Percentiles rank a stretch among this genome's conserved stretches.
phyloP scores from a whole-genome alignment of 805 yeast species.

The Kuraishia hungarica region DNA sequence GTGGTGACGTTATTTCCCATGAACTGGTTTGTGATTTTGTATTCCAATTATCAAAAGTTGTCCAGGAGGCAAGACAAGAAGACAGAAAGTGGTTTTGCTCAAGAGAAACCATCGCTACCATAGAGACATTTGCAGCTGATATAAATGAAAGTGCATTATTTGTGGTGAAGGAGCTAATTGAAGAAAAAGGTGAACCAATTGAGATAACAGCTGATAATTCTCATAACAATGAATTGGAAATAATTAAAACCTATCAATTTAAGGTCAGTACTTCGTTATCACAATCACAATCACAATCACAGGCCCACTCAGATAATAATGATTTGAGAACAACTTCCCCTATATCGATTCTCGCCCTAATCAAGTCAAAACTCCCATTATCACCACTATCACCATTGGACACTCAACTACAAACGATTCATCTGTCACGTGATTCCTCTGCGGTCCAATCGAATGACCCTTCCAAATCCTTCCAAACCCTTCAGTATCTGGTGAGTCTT shows the following conservation, averaged over 20 bases:
- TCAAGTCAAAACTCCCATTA: conserved; percentile 4
- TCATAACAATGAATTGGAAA: background rate
- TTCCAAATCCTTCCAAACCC: conserved; percentile 33
- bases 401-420: background rate
- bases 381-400: conserved; percentile 5
- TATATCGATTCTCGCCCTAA: background rate
- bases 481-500: conserved; percentile 50
- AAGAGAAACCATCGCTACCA: background rate
- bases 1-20: background rate
- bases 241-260: background rate
- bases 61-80: background rate
- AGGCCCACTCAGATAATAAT: too few species aligned
- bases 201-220: background rate
- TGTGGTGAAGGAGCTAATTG: background rate
- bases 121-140: background rate
- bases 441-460: conserved; percentile 5
- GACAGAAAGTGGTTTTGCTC: background rate
- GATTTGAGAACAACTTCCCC: background rate
- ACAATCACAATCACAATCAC: background rate
- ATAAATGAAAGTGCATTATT: background rate
- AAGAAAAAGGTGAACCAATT: background rate
- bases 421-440: background rate
- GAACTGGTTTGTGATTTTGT: background rate
- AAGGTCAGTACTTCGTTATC: background rate
- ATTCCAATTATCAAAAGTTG: background rate